Evolutionary conservation across 192 early-diverging fungal genomes (phyloP).

Genomic region (Gonapodya prolifera): DNA sequence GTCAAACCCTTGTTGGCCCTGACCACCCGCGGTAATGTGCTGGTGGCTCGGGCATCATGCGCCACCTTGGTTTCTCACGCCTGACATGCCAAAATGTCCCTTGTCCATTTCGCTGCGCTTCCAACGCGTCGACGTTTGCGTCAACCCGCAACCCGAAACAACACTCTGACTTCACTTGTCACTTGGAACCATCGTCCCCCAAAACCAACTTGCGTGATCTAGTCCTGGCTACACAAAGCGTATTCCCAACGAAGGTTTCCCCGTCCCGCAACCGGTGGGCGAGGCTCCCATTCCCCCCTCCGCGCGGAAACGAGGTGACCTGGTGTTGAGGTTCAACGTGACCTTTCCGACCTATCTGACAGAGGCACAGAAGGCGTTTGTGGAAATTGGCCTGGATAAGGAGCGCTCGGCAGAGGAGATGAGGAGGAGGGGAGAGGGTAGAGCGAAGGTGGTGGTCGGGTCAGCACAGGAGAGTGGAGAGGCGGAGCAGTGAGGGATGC

Average conservation of each 20-base stretch:
- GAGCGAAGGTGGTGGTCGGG: neutral
- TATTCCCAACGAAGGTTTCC: neutral
- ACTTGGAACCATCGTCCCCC: no score
- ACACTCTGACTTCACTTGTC: no score
- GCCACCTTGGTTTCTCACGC: no score
- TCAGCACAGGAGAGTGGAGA: neutral
- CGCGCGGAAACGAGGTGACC: neutral
- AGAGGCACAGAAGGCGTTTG: neutral
- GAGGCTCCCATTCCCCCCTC: neutral
- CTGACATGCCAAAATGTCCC: no score
- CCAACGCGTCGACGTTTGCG: no score
- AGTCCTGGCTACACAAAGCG: neutral
- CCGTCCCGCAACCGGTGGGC: neutral
- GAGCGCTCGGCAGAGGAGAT: neutral
- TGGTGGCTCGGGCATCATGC: no score
- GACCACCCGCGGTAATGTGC: no score
- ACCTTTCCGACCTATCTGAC: neutral
- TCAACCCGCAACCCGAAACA: no score
- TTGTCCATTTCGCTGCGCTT: no score
- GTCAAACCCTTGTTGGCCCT: no score
- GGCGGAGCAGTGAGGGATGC: neutral
- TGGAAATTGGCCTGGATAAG: neutral
- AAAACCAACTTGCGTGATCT: no score
- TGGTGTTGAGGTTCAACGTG: neutral
- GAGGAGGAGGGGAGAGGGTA: neutral